A percentile compares a stretch with the other conserved stretches of the same genome.
phyloP scores from a whole-genome alignment of 345 rosid genomes.

The Toxicodendron radicans region DNA sequence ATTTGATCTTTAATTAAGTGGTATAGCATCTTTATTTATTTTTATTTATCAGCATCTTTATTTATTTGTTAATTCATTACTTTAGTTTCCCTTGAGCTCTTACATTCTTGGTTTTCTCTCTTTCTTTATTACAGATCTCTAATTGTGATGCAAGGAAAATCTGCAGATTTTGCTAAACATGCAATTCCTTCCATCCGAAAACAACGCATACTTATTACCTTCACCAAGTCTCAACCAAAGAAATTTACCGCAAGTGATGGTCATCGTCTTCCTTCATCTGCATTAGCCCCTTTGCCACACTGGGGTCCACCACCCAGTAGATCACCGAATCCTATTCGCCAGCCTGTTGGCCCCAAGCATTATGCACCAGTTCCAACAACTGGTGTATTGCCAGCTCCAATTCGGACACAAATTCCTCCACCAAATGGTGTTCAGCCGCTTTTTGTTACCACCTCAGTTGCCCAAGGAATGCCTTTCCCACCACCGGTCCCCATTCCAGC shows the following conservation, averaged over 20 bases:
- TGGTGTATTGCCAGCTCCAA: constrained; percentile 54
- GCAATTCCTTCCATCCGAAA: constrained; percentile 65
- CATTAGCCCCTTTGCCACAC: constrained; percentile 38
- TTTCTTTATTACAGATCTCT: constrained; percentile 53
- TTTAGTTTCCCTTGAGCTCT: not conserved
- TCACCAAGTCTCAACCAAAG: constrained; percentile 63
- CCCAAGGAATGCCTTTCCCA: constrained; percentile 60
- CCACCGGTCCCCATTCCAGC: constrained; percentile 59
- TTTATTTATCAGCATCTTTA: not conserved
- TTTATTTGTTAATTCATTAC: not conserved
- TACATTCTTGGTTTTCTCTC: not conserved
- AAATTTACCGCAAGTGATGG: constrained; percentile 37
- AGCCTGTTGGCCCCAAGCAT: constrained; percentile 56
- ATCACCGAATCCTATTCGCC: constrained; percentile 53
- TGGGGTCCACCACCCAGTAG: constrained; percentile 65
- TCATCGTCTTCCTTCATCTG: constrained; percentile 35
- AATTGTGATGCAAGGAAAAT: constrained; percentile 72
- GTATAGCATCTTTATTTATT: not conserved
- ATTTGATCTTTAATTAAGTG: not conserved
- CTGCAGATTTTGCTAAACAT: constrained; percentile 72
- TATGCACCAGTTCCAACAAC: constrained; percentile 44
- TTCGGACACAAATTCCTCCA: constrained; percentile 54
- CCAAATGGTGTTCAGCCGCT: constrained; percentile 55
- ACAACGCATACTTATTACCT: constrained; percentile 76
- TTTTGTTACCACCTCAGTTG: constrained; percentile 45